Percentiles rank a stretch among this genome's conserved stretches.
These are phyloP conservation scores for Fusarium euwallaceae DNA, from an alignment of 2,329 filamentous ascomycete genomes.

Conservation along the genomic window DNA sequence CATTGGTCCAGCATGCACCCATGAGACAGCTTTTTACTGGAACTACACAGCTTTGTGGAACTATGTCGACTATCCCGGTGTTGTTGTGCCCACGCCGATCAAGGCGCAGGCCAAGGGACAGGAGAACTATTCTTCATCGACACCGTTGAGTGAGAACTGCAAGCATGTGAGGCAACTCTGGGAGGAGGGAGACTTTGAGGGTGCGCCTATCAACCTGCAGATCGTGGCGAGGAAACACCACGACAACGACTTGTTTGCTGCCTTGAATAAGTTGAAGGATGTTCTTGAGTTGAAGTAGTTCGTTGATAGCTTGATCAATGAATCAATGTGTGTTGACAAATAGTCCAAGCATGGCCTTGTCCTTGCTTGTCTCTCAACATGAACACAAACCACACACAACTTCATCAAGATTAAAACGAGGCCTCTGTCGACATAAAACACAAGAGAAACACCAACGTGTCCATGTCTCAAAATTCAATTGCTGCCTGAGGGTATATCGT, in stretches of 20 bases:
- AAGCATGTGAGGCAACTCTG: constrained; percentile 48
- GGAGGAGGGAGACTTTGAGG: constrained; percentile 51
- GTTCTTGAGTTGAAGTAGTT: neutral
- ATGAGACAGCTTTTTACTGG: constrained; percentile 53
- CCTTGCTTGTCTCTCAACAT: neutral
- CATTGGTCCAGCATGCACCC: constrained; percentile 48
- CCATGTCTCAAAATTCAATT: neutral
- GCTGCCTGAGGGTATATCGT: neutral
- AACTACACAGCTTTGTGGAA: constrained; percentile 55
- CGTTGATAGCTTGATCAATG: neutral
- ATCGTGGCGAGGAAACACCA: constrained; percentile 52
- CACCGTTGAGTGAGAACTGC: constrained; percentile 5
- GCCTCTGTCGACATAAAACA: too few species aligned
- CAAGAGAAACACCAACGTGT: neutral
- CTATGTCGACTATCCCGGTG: constrained; percentile 53
- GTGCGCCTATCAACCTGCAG: constrained; percentile 51
- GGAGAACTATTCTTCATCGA: neutral
- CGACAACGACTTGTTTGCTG: constrained; percentile 40
- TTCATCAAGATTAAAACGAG: neutral
- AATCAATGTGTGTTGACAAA: neutral
- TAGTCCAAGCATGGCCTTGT: neutral
- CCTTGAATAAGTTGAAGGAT: neutral
- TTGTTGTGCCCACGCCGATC: constrained; percentile 51
- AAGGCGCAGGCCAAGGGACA: constrained; percentile 19
- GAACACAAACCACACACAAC: neutral